Conservation (phyloP, 345 rosid genomes). For the Cardamine occulta region DNA sequence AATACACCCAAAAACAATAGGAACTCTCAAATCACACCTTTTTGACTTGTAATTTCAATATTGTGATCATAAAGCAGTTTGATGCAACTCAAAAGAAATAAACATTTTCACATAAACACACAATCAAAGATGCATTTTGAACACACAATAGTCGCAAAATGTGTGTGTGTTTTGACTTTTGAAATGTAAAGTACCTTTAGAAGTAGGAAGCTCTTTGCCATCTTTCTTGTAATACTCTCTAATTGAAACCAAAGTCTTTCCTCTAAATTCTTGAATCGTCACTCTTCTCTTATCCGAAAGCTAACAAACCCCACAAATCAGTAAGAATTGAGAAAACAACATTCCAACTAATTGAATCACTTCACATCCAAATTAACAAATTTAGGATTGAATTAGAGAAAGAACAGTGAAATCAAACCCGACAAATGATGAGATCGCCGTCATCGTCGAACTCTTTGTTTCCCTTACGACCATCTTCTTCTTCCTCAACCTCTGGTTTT, state of each 20-base stretch:
- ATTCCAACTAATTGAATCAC: not conserved
- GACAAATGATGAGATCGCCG: constrained; percentile 80
- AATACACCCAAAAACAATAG: not conserved
- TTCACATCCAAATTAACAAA: not conserved
- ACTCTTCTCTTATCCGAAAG: constrained; percentile 79
- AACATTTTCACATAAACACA: not conserved
- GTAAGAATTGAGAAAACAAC: not conserved
- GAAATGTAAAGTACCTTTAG: constrained; percentile 61
- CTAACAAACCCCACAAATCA: constrained; percentile 37
- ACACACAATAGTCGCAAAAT: not conserved
- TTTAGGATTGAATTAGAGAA: not conserved
- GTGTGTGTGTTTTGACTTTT: not conserved
- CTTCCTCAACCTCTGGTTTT: too few relatives aligned
- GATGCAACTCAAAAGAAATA: not conserved
- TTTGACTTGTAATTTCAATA: not conserved
- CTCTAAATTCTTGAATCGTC: constrained; percentile 81
- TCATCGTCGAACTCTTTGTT: constrained; percentile 68
- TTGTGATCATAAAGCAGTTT: not conserved
- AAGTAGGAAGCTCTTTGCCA: constrained; percentile 83
- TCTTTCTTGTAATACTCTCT: constrained; percentile 82
- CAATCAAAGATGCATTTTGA: not conserved
- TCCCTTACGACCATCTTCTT: constrained; percentile 32
- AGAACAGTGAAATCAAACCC: constrained; percentile 44
- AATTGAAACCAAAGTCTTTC: constrained; percentile 76
- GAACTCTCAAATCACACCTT: not conserved